phyloP scores from a whole-genome alignment of 1,284 basidiomycete species.

The Porogramme epimiltina region DNA sequence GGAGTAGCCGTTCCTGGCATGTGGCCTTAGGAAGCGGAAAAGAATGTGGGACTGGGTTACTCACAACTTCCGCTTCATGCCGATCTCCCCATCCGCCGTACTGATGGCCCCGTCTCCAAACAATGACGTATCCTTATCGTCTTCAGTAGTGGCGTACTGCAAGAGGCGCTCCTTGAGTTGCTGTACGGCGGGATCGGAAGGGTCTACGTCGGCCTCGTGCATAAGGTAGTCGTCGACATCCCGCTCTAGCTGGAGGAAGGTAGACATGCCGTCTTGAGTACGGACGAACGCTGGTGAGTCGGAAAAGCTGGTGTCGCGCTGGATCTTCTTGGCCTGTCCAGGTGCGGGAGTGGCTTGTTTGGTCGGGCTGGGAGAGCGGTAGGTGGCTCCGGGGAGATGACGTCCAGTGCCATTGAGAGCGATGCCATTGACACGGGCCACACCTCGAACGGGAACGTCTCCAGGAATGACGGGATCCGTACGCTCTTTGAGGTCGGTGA shows the following conservation, averaged over 20 bases:
- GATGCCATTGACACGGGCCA: constrained; percentile 34
- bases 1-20: constrained; percentile 38
- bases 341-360: constrained; percentile 25
- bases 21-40: constrained; percentile 3
- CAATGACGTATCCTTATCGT: constrained; percentile 29
- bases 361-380: constrained; percentile 32
- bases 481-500: constrained; percentile 87
- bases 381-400: constrained; percentile 20
- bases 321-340: constrained; percentile 20
- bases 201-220: constrained; percentile 3
- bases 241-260: constrained; percentile 58
- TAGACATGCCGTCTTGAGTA: constrained; percentile 75
- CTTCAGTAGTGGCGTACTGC: constrained; percentile 42
- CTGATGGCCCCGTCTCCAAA: constrained; percentile 38
- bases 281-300: constrained; percentile 77
- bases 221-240: constrained; percentile 36
- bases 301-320: constrained; percentile 49
- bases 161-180: constrained; percentile 39
- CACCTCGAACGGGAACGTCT: constrained; percentile 39
- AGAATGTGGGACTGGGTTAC: constrained; percentile 26
- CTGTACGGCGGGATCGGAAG: constrained; percentile 12
- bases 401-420: constrained; percentile 33
- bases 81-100: constrained; percentile 43
- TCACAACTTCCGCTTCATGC: constrained; percentile 67
- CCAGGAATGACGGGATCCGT: constrained; percentile 61